Evolutionary conservation across 2,329 filamentous ascomycete genomes (phyloP).

Genomic region (Tympanopsis confertula): DNA sequence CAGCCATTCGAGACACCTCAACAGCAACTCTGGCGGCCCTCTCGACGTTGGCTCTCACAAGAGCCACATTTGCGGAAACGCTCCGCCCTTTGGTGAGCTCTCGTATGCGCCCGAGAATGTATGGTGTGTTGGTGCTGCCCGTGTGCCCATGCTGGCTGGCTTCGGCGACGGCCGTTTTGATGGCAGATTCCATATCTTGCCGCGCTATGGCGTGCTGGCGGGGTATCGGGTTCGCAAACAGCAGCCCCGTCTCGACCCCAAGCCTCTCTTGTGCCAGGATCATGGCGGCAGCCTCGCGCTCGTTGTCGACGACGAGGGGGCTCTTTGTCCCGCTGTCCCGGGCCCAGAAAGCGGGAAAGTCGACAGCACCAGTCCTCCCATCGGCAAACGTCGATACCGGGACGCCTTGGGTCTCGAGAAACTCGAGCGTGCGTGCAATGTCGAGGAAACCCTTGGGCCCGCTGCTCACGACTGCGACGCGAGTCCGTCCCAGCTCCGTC

Average conservation of each 20-base stretch:
- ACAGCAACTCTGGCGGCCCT: slow-evolving; percentile 41
- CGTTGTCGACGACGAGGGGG: slow-evolving; percentile 62
- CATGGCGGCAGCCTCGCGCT: slow-evolving; percentile 78
- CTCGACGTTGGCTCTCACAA: slow-evolving; percentile 40
- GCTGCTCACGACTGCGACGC: slow-evolving; percentile 76
- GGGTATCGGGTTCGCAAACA: slow-evolving; percentile 84
- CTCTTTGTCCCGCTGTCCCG: slow-evolving; percentile 75
- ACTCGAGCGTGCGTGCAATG: slow-evolving; percentile 77
- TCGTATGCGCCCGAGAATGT: slow-evolving; percentile 67
- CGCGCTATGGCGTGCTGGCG: slow-evolving; percentile 58
- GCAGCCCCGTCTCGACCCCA: slow-evolving; percentile 63
- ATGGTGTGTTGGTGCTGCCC: slow-evolving; percentile 75
- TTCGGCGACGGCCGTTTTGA: slow-evolving; percentile 56
- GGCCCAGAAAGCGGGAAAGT: slow-evolving; percentile 89
- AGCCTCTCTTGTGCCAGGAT: slow-evolving; percentile 68
- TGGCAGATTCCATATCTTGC: slow-evolving; percentile 56
- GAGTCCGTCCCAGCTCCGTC: slow-evolving; percentile 81
- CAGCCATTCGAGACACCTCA: slow-evolving; percentile 34
- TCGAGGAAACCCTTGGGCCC: slow-evolving; percentile 96
- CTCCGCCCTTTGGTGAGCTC: slow-evolving; percentile 64
- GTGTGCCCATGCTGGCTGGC: slow-evolving; percentile 52
- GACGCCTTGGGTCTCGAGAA: slow-evolving; percentile 61
- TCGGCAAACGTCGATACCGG: slow-evolving; percentile 84
- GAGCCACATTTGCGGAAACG: slow-evolving; percentile 61
- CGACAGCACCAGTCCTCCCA: slow-evolving; percentile 57